These are phyloP conservation scores for Exophiala oligosperma DNA, from an alignment of 2,329 filamentous ascomycete genomes.

Conservation along the genomic window DNA sequence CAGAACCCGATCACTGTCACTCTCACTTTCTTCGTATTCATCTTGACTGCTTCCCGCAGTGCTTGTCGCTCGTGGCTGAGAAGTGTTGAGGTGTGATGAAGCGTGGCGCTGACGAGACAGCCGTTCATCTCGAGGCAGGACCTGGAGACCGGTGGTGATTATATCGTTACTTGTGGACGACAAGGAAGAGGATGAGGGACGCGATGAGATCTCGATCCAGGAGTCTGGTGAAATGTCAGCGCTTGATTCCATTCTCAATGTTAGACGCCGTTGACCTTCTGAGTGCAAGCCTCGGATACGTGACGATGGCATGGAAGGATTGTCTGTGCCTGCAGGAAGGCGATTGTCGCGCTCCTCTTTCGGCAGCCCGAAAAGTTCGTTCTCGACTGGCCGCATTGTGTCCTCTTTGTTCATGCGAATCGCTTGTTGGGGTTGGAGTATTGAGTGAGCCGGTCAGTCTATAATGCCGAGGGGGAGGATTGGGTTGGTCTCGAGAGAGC, in stretches of 20 bases:
- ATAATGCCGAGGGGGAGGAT: too few species aligned
- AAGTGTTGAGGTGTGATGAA: conserved; percentile 26
- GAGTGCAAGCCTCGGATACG: conserved; percentile 25
- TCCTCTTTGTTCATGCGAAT: background rate
- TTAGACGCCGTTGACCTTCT: conserved; percentile 27
- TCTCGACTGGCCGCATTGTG: conserved; percentile 25
- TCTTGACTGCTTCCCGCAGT: conserved; percentile 75
- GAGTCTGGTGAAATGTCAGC: conserved; percentile 67
- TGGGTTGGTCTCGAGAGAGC: too few species aligned
- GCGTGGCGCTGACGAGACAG: conserved; percentile 56
- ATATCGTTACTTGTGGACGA: conserved; percentile 78
- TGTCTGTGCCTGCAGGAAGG: conserved; percentile 10
- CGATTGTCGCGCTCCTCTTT: conserved; percentile 19
- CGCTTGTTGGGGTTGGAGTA: background rate
- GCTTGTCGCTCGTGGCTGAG: conserved; percentile 47
- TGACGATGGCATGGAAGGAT: conserved; percentile 7
- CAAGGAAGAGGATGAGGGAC: conserved; percentile 88
- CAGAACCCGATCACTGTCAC: conserved; percentile 74
- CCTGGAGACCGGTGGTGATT: conserved; percentile 80
- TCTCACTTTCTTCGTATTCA: conserved; percentile 92
- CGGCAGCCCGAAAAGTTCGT: conserved; percentile 20
- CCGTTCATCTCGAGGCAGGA: conserved; percentile 63
- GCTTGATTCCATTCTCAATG: conserved; percentile 39
- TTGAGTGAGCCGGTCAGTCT: background rate
- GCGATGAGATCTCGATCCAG: conserved; percentile 92